Evolutionary conservation across 768 basidiomycete species (phyloP), one percentile per base, ranked within the genome.

Genomic region (Pulveroboletus sp.): DNA sequence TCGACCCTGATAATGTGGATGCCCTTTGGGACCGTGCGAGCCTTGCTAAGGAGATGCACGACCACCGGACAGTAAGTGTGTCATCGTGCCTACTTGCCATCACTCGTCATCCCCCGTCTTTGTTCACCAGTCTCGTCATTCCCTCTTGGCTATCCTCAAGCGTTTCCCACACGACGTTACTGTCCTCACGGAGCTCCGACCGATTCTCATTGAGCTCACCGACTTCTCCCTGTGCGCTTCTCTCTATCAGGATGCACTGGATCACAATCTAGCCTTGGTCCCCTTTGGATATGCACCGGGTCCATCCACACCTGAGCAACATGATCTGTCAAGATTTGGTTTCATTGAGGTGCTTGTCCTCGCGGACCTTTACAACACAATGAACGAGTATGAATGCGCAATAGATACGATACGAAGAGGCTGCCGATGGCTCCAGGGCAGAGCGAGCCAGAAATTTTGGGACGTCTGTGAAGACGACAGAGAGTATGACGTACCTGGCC

Each of bases 181-280:
- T 18, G 81, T 94, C 38, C 75, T 98, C 4, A 76, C 79, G 39
- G 88, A 93, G 61, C 74, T 94, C 8, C 83, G 86, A 1, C 79
- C 44, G 8, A 17, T 45, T 27, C 33, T 45, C 33, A 45, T 45
- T 8, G 44, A 45, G 33, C 44, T 46, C 26, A 11, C 24, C 17
- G 44, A 46, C 6, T 36, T 46, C 8, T 7, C 26, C 36, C 44
- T 36, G 1, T 46, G 44, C 12, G 35, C 44, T 8, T 46, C 26
- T 26, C 44, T 46, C 11, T 46, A 36, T 36, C 44, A 36, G 17
- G 26, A 27, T 18, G 44, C 44, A 3, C 21, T 36, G 9, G 44
- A 36, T 14, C 18, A 46, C 35, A 17, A 46, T 14, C 44, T 27
- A 27, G 12, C 12, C 0, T 36, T 6, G 15, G 35, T 6, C 5